Evolutionary conservation across 495 filamentous ascomycete species (phyloP).

Genomic region (Neurospora africana): DNA sequence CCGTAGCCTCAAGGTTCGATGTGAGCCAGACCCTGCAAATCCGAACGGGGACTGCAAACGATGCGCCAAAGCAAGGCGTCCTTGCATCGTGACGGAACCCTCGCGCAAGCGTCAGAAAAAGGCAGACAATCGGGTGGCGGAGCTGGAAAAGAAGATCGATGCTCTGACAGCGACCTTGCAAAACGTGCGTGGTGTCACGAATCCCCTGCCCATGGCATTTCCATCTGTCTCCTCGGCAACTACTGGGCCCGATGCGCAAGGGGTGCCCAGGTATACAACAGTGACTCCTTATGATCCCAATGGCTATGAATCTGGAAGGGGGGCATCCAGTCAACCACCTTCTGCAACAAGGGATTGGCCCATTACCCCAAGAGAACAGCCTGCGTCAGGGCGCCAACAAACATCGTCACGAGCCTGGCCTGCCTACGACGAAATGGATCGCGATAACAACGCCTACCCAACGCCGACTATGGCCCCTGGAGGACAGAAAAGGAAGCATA

Average conservation of each 20-base stretch:
- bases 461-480: constrained; percentile 27
- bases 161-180: constrained; percentile 70
- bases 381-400: background rate
- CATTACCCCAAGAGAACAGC: background rate
- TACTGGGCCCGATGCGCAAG: background rate
- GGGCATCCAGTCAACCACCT: background rate
- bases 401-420: background rate
- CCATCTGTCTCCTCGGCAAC: constrained; percentile 15
- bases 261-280: background rate
- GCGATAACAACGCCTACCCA: background rate
- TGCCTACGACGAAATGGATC: background rate
- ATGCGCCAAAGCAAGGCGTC: constrained; percentile 71
- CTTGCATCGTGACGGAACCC: constrained; percentile 73
- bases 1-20: constrained; percentile 80
- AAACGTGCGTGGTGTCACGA: constrained; percentile 34
- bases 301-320: background rate
- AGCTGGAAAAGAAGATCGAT: constrained; percentile 92
- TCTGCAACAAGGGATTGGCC: background rate
- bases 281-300: background rate
- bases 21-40: constrained; percentile 60
- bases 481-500: constrained; percentile 39
- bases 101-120: constrained; percentile 87
- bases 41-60: constrained; percentile 64
- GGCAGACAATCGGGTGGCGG: constrained; percentile 80
- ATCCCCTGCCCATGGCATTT: background rate